A percentile compares a stretch with the other conserved stretches of the same genome.
phyloP scores from a whole-genome alignment of 2,329 filamentous ascomycete genomes.

The Lasiodiplodia sp. region DNA sequence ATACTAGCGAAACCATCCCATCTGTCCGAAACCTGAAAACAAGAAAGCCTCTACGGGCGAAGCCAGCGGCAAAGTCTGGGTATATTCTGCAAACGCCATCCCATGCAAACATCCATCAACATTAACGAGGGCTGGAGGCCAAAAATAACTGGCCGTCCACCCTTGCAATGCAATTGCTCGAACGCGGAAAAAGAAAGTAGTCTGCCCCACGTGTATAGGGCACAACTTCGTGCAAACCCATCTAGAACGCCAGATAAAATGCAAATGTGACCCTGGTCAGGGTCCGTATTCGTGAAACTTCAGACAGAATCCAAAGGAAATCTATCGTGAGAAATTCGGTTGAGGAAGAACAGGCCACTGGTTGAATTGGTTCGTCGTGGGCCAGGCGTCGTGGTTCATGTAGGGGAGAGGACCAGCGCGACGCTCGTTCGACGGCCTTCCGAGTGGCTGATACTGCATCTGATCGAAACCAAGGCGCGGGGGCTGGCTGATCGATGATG shows the following conservation, averaged over 20 bases:
- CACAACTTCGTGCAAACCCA: slow-evolving; percentile 9
- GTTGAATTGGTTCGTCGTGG: slow-evolving; percentile 48
- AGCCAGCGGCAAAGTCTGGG: slow-evolving; percentile 27
- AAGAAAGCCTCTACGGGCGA: slow-evolving; percentile 20
- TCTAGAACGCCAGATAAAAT: slow-evolving; percentile 26
- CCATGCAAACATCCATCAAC: slow-evolving; percentile 24
- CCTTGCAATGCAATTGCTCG: slow-evolving; percentile 27
- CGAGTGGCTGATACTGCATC: slow-evolving; percentile 60
- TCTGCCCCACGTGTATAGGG: slow-evolving; percentile 6
- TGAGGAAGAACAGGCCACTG: slow-evolving; percentile 48
- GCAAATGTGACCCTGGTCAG: slow-evolving; percentile 6
- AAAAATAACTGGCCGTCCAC: slow-evolving; percentile 1
- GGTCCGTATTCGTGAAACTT: slow-evolving; percentile 1
- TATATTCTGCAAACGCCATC: slow-evolving; percentile 24
- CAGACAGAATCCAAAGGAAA: slow-evolving; percentile 11
- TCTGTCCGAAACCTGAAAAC: slow-evolving; percentile 3
- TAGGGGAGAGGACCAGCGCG: slow-evolving; percentile 55
- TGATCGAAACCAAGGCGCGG: slow-evolving; percentile 54
- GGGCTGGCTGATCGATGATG: slow-evolving; percentile 72
- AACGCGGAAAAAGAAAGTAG: slow-evolving; percentile 7
- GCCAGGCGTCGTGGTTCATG: slow-evolving; percentile 49
- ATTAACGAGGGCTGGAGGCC: slow-evolving; percentile 12
- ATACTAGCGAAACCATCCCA: neutral
- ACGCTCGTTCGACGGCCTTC: slow-evolving; percentile 54
- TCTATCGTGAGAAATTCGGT: slow-evolving; percentile 39